phyloP scores from a whole-genome alignment of 805 yeast species.

The Wickerhamiella hasegawae region DNA sequence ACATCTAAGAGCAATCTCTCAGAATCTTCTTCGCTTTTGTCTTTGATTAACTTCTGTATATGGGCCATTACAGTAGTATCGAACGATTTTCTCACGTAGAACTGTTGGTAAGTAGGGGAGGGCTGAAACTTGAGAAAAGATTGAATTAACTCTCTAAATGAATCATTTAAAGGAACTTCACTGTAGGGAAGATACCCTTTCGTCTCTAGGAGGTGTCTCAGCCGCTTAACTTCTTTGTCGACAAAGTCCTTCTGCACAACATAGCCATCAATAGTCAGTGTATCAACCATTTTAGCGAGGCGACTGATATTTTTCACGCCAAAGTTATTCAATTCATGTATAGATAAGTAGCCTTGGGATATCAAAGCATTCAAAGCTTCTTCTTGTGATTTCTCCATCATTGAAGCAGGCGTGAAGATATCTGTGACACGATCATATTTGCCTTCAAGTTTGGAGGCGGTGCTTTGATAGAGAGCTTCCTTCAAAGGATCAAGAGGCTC shows the following conservation, averaged over 20 bases:
- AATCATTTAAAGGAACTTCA: no score
- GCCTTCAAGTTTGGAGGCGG: neutral
- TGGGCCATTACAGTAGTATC: no score
- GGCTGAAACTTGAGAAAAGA: no score
- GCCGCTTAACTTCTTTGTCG: neutral
- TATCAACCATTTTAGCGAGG: neutral
- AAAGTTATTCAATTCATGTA: neutral
- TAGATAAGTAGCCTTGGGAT: neutral
- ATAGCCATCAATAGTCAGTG: neutral
- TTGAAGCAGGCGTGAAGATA: neutral
- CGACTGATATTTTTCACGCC: neutral
- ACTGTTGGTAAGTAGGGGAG: no score
- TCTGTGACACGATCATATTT: neutral
- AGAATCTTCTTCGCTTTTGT: no score
- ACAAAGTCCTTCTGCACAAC: neutral
- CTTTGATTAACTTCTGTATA: no score
- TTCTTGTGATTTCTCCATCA: neutral
- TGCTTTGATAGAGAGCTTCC: neutral
- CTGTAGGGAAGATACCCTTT: no score
- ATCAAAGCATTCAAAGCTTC: neutral
- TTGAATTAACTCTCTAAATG: no score
- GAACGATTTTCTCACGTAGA: no score
- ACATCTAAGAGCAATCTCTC: no score
- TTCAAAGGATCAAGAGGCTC: neutral
- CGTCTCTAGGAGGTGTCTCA: no score